phyloP scores from a whole-genome alignment of 192 early-diverging fungal species.

The Rhizophagus prolifer region DNA sequence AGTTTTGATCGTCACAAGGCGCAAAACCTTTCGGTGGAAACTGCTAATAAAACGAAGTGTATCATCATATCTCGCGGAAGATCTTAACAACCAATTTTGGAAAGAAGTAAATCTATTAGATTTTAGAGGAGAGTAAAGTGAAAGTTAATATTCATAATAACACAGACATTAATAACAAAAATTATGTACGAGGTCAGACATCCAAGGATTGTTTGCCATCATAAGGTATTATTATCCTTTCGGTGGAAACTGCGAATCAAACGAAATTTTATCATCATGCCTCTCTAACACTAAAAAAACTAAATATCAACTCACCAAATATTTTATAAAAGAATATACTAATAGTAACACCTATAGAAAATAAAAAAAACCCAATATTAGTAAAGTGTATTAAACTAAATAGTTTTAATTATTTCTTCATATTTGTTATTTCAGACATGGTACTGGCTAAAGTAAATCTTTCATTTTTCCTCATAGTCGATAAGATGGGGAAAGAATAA shows the following conservation, averaged over 20 bases:
- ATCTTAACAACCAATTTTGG: no score
- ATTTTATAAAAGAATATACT: background rate
- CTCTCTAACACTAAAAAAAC: background rate
- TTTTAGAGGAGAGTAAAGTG: no score
- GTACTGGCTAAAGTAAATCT: constrained; percentile 8
- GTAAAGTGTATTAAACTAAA: background rate
- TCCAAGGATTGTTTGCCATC: background rate
- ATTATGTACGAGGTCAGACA: background rate
- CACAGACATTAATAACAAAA: no score
- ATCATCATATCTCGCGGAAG: no score
- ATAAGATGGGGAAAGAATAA: constrained; percentile 18
- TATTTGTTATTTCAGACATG: background rate
- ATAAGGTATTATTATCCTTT: background rate
- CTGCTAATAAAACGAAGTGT: no score
- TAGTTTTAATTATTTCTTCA: background rate
- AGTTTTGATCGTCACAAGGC: no score
- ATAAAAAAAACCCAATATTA: background rate
- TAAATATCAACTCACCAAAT: background rate
- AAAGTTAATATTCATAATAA: no score
- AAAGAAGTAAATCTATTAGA: no score
- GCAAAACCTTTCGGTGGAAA: no score
- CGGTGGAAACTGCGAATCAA: background rate
- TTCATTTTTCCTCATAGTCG: constrained; percentile 1
- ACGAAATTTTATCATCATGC: background rate
- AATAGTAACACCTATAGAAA: background rate